Conservation (phyloP, 192 early-diverging fungal species). For the Powellomyces hirtus region DNA sequence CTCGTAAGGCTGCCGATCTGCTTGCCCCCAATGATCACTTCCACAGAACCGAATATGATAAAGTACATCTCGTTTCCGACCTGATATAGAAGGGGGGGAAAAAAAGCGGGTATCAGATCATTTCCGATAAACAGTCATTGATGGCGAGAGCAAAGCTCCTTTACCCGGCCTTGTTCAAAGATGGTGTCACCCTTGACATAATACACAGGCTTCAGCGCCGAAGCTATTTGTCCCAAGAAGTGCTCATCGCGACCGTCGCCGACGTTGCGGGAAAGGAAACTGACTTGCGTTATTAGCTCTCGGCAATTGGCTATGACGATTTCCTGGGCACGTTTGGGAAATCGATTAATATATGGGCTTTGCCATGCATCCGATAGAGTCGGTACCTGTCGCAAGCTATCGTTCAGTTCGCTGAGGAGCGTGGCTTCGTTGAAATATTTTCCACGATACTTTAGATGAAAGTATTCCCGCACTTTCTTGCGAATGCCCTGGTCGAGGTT, state of each 20-base stretch:
- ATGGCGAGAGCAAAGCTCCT: constrained; percentile 2
- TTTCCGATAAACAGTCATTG: neutral
- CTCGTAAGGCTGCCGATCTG: constrained; percentile 21
- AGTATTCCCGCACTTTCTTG: constrained; percentile 41
- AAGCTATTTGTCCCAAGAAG: constrained; percentile 45
- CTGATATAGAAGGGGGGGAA: too few species aligned
- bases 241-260: constrained; percentile 42
- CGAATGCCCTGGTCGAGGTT: constrained; percentile 28
- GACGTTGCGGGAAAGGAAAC: constrained; percentile 41
- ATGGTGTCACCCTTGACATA: constrained; percentile 47
- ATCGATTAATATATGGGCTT: too few species aligned
- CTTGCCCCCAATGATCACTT: constrained; percentile 41
- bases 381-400: constrained; percentile 39
- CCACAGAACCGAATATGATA: constrained; percentile 44
- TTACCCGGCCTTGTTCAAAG: constrained; percentile 46
- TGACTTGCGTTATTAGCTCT: constrained; percentile 47
- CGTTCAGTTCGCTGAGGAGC: constrained; percentile 47
- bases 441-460: constrained; percentile 46
- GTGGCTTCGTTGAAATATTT: constrained; percentile 51
- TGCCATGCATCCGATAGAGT: neutral
- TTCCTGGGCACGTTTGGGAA: constrained; percentile 34
- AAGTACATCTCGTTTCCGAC: constrained; percentile 56
- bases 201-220: constrained; percentile 34
- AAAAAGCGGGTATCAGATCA: too few species aligned
- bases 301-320: constrained; percentile 50